phyloP scores from a whole-genome alignment of 257 asterid species.

The Hygrophila difformis region DNA sequence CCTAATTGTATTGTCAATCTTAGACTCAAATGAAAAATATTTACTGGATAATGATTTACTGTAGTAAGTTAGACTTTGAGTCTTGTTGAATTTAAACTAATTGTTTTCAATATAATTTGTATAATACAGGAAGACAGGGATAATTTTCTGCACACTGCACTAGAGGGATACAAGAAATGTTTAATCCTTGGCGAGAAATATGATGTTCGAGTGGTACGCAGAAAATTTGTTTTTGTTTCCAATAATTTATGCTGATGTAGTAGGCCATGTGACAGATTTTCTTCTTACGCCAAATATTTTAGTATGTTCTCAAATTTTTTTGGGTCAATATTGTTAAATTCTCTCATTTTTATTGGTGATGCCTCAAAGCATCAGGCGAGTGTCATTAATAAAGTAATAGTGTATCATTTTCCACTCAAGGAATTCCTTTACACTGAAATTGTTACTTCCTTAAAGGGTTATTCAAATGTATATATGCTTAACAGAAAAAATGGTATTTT shows the following conservation, averaged over 20 bases:
- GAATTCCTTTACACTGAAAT: too few species aligned
- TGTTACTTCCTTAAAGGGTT: too few species aligned
- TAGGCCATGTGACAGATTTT: background rate
- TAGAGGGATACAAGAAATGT: slow-evolving; percentile 83
- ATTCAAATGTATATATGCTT: too few species aligned
- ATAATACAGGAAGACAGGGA: slow-evolving; percentile 79
- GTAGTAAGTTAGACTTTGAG: background rate
- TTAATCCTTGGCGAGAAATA: slow-evolving; percentile 86
- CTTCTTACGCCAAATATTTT: background rate
- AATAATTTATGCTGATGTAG: background rate
- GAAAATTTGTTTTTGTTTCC: slow-evolving; percentile 6
- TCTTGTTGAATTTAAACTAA: background rate
- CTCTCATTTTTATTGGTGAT: too few species aligned
- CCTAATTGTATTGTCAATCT: slow-evolving; percentile 5
- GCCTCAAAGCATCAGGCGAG: too few species aligned
- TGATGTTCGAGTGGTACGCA: slow-evolving; percentile 88
- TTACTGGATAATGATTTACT: slow-evolving; percentile 3
- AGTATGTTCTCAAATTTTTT: background rate
- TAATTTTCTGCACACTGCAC: slow-evolving; percentile 66
- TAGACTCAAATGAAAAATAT: slow-evolving; percentile 6
- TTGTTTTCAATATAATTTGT: slow-evolving; percentile 11
- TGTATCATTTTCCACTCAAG: too few species aligned
- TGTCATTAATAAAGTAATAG: too few species aligned
- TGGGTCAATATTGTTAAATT: too few species aligned
- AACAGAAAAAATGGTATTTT: too few species aligned